These are phyloP conservation scores for Cadophora gregata DNA, from an alignment of 2,329 filamentous ascomycete species.

Conservation along the genomic window DNA sequence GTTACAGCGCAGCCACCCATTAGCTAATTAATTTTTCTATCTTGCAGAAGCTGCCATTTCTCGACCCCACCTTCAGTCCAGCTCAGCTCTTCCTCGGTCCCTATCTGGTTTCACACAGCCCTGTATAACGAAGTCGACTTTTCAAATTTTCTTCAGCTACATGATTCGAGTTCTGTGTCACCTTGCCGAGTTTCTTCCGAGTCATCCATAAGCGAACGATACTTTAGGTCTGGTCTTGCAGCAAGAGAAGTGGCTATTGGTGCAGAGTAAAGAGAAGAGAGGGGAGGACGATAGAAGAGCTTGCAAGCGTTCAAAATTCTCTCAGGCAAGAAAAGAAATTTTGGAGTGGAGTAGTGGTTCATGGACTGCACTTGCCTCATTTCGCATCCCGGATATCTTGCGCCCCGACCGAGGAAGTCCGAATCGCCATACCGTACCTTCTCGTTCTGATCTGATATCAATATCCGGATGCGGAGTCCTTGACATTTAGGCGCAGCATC, in stretches of 20 bases:
- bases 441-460: neutral
- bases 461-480: conserved; percentile 31
- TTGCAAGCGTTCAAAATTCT: neutral
- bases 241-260: neutral
- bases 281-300: no score
- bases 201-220: conserved; percentile 5
- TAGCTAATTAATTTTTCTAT: conserved; percentile 10
- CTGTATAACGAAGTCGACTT: conserved; percentile 1
- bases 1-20: conserved; percentile 1
- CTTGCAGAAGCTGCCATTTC: conserved; percentile 4
- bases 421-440: conserved; percentile 1
- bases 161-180: conserved; percentile 10
- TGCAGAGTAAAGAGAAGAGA: no score
- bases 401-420: neutral
- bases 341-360: conserved; percentile 5
- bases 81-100: neutral
- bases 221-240: neutral
- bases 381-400: conserved; percentile 3
- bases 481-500: conserved; percentile 38
- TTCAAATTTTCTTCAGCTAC: neutral
- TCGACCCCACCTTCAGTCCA: neutral
- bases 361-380: conserved; percentile 11
- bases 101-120: neutral
- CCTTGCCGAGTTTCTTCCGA: conserved; percentile 13
- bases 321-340: neutral